phyloP scores from a whole-genome alignment of 345 rosid genomes.

The Lepidium africanum region DNA sequence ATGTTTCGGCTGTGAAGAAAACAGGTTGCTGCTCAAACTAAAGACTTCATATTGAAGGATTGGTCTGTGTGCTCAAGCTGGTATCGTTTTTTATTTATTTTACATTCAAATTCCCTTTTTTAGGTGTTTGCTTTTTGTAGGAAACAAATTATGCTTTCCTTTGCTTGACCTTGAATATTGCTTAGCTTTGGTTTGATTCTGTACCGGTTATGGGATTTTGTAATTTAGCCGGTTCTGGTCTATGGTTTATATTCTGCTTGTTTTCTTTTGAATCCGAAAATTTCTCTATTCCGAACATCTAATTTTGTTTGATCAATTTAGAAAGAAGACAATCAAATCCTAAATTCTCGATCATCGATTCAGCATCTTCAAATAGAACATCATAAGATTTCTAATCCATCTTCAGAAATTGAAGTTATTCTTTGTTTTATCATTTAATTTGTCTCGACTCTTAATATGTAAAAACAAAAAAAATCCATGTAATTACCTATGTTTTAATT shows the following conservation, averaged over 20 bases:
- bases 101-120: neutral
- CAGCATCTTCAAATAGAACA: neutral
- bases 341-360: neutral
- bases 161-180: slow-evolving; percentile 12
- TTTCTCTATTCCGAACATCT: slow-evolving; percentile 2
- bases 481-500: neutral
- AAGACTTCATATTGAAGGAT: slow-evolving; percentile 3
- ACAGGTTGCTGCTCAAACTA: slow-evolving; percentile 86
- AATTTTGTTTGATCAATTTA: neutral
- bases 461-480: neutral
- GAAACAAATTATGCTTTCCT: slow-evolving; percentile 10
- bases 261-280: neutral
- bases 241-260: slow-evolving; percentile 6
- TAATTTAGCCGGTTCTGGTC: slow-evolving; percentile 9
- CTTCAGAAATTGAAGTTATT: neutral
- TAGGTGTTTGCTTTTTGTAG: slow-evolving; percentile 10
- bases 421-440: neutral
- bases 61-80: neutral
- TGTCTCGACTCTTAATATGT: neutral
- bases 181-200: slow-evolving; percentile 8
- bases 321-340: neutral
- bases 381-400: neutral
- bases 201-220: slow-evolving; percentile 20
- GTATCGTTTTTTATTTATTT: neutral
- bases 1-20: slow-evolving; percentile 89